A percentile compares a stretch with the other conserved stretches of the same genome.
phyloP scores from a whole-genome alignment of 2,329 filamentous ascomycete species.

The Paramyrothecium roridum region DNA sequence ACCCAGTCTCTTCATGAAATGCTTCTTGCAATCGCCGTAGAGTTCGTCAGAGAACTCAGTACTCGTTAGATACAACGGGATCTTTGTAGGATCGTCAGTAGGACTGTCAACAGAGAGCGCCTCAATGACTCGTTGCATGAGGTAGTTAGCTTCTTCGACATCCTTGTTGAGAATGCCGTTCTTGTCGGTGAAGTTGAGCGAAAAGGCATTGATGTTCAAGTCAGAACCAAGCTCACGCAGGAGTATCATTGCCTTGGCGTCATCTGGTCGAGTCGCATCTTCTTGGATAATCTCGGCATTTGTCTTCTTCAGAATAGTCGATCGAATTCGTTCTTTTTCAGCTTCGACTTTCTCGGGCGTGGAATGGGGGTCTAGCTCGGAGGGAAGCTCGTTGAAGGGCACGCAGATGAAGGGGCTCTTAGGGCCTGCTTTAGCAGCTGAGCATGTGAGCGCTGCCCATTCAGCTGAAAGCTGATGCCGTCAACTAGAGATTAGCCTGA shows the following conservation, averaged over 20 bases:
- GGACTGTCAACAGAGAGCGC: conserved; percentile 36
- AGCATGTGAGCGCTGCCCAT: conserved; percentile 32
- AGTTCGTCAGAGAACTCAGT: conserved; percentile 35
- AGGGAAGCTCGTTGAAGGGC: conserved; percentile 38
- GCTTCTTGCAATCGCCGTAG: conserved; percentile 36
- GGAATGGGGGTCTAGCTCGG: conserved; percentile 21
- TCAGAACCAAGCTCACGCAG: conserved; percentile 40
- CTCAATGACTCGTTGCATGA: conserved; percentile 41
- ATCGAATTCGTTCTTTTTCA: conserved; percentile 27
- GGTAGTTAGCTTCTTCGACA: conserved; percentile 44
- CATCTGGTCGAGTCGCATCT: conserved; percentile 7
- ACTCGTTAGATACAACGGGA: conserved; percentile 42
- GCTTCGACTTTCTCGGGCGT: conserved; percentile 27
- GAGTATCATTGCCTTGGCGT: conserved; percentile 28
- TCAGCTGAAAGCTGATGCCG: conserved; percentile 30
- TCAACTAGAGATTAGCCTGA: background rate
- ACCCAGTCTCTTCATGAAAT: conserved; percentile 38
- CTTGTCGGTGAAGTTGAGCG: conserved; percentile 37
- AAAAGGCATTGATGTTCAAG: conserved; percentile 44
- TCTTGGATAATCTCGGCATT: conserved; percentile 31
- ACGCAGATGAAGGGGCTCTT: conserved; percentile 33
- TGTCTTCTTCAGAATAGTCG: conserved; percentile 31
- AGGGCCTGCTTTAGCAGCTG: background rate
- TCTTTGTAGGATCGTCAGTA: conserved; percentile 32
- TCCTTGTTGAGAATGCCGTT: conserved; percentile 37